Base-by-base conservation (phyloP, 768 basidiomycete species). In the Agaricus subrufescens region DNA sequence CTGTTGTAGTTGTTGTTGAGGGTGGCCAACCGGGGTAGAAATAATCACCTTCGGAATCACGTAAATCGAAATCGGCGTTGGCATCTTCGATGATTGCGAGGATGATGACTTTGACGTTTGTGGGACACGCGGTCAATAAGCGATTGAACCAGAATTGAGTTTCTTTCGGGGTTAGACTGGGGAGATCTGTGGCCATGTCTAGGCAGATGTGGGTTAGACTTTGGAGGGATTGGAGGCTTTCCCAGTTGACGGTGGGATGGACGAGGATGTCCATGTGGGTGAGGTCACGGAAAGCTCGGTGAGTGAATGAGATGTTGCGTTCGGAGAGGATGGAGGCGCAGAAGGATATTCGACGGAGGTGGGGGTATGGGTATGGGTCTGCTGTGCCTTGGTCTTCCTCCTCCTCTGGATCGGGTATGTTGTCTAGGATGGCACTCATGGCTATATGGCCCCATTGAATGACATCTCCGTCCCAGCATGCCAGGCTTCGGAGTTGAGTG, bases 321-420 rank as follows among this genome's bases (percentile, higher is more conserved):
- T 43, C 39, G 27, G 23, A n/a, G 40, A 56, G 54, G 23, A 56
- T 10, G 2, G 54, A 31, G 29, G 54, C 54, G 14, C 46, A 34
- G 47, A 56, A 56, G 27, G 54, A 56, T 56, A 56, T 44, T 19
- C 54, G 39, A 15, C 54, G 54, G 23, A 56, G 46, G 3, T 49
- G 47, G 11, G 12, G 23, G 25, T 56, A 56, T 4, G 54, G 54
- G 40, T 49, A 56, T 8, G 12, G 39, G 11, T 29, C 39, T 47
- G 30, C 37, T 38, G 19, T 11, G 1, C 14, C 27, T 19, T 19
- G 19, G 5, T 29, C 3, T 30, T 7, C 23, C n/a, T 30, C 47
- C 40, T 7, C 11, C 8, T 34, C 8, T 8, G 34, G 34, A 11
- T 34, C 11, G 34, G 11, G 7, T 34, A 11, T 34, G 34, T 7